phyloP scores from a whole-genome alignment of 2,329 filamentous ascomycete species.

The Fusarium sororula region DNA sequence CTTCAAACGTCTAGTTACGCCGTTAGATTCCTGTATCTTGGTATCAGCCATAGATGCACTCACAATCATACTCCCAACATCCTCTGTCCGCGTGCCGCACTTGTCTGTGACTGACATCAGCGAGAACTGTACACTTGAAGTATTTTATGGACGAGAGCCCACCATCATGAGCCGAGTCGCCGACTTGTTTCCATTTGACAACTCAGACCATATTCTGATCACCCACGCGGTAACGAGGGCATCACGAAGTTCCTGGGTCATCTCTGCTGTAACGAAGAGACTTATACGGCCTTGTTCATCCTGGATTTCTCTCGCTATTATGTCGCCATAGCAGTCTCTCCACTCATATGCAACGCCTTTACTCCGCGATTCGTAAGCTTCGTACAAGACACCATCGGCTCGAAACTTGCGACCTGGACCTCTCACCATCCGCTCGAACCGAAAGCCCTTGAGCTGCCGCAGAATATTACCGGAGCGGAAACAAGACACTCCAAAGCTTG shows the following conservation, averaged over 20 bases:
- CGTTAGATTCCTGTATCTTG: not conserved
- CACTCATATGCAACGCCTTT: conserved; percentile 46
- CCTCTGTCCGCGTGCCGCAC: conserved; percentile 19
- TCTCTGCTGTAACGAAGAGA: conserved; percentile 45
- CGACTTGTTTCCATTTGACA: conserved; percentile 46
- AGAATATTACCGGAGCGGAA: conserved; percentile 37
- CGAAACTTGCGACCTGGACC: conserved; percentile 35
- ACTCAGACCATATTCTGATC: conserved; percentile 47
- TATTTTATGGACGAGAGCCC: not conserved
- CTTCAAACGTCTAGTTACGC: not conserved
- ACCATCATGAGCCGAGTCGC: conserved; percentile 29
- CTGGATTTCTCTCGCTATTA: conserved; percentile 48
- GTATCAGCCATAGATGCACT: not conserved
- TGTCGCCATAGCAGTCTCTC: conserved; percentile 39
- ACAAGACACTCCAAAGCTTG: conserved; percentile 43
- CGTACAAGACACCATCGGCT: conserved; percentile 43
- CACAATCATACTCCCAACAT: conserved; percentile 3
- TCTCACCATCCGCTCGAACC: conserved; percentile 43
- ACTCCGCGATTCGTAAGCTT: conserved; percentile 39
- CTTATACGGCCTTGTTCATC: conserved; percentile 40
- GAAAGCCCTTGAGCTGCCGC: conserved; percentile 39
- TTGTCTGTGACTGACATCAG: conserved; percentile 24
- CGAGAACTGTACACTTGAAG: not conserved
- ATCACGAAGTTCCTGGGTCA: conserved; percentile 43
- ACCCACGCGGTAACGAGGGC: conserved; percentile 50